Evolutionary conservation across 306 rosid genomes (phyloP), one percentile per base, ranked within the genome.

Genomic region (Herpetospermum pedunculosum): DNA sequence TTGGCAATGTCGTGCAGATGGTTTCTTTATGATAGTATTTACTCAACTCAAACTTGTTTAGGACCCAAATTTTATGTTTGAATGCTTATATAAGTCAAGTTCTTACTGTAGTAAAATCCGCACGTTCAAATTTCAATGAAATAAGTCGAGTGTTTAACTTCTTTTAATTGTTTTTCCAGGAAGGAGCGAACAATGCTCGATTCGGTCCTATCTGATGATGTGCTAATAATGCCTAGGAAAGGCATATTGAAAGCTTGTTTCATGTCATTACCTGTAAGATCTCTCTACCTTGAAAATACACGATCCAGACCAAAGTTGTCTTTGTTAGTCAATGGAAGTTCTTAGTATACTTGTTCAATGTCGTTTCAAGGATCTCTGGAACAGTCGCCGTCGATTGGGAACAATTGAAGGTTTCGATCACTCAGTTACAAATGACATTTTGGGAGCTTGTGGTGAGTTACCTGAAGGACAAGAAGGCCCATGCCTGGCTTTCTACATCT

Each of bases 171-270:
- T 13, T 28, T 26, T 76, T 80, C 76, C 81, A 94, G 97, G 97
- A 89, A 87, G 63, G 94, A 89, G 50, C 84, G 94, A 15, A 84
- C 90, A 1, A 72, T 72, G 47, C 90, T 91, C 60, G 78, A 81
- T 77, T 29, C 83, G 64, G 69, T 89, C 76, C 92, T 91, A 67
- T 81, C 97, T 10, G 82, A 87, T 77, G 89, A 91, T 79, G 98
- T 85, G 75, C 26, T 85, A 50, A 73, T 88, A 77, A 74, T 91
- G 75, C 98, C 98, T 21, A 49, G 85, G 74, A 91, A 87, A 83
- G 98, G 91, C 76, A 78, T 89, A 70, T 76, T 94, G 78, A 86
- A 83, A 79, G 89, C 90, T 49, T 89, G 98, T 84, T 89, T 96
- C 43, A 38, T 91, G 84, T 87, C 92, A 75, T 84, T 89, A 73